phyloP scores from a whole-genome alignment of 2,329 filamentous ascomycete genomes.

The Trichoderma afroharzianum region DNA sequence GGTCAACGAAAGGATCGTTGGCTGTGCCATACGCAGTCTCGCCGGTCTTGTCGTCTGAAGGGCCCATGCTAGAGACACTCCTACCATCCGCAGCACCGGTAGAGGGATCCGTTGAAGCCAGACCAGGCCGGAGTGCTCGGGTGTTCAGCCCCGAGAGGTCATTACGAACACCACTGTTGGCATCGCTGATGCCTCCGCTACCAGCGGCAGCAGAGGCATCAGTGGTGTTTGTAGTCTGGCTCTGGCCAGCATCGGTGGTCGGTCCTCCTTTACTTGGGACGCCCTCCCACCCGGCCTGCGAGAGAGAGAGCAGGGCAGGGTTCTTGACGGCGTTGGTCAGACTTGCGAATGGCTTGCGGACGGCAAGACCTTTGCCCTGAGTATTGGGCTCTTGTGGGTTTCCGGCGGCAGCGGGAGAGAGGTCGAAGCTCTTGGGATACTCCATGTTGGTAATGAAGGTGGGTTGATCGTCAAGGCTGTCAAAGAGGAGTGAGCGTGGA shows the following conservation, averaged over 20 bases:
- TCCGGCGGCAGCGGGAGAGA: background rate
- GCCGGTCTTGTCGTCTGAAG: background rate
- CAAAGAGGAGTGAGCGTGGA: background rate
- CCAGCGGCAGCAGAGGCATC: background rate
- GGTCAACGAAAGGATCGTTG: background rate
- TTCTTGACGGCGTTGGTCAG: background rate
- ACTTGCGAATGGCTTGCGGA: background rate
- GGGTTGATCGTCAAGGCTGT: background rate
- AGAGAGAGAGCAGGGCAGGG: background rate
- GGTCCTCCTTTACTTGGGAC: background rate
- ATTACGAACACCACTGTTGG: background rate
- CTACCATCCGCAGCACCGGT: background rate
- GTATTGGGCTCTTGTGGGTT: background rate
- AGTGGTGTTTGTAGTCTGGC: background rate
- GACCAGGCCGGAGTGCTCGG: too few species aligned
- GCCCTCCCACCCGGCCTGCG: background rate
- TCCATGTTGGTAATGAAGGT: background rate
- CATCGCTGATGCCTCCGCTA: background rate
- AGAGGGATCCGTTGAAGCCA: background rate
- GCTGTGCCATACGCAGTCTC: background rate
- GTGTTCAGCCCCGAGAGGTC: background rate
- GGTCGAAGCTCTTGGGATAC: background rate
- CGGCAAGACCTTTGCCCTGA: background rate
- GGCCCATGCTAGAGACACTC: background rate
- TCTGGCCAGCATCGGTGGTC: background rate